Base-by-base conservation (phyloP, 2,329 filamentous ascomycete genomes). In the Colletotrichum karsti region DNA sequence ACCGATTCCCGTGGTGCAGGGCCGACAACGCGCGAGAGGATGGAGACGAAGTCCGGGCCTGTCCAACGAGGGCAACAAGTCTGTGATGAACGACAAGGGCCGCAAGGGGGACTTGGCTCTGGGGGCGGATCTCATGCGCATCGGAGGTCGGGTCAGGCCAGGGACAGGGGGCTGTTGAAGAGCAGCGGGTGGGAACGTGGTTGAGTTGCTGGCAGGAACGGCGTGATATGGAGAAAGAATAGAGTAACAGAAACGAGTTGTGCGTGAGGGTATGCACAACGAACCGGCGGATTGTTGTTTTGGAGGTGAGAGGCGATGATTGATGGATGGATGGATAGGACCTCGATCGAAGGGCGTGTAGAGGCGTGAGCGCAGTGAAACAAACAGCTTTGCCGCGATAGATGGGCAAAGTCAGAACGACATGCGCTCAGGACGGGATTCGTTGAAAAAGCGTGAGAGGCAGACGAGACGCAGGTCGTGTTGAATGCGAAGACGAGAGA, bases 91-190 rank as follows among this genome's bases (percentile, higher is more conserved):
- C 3, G 64, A 54, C 64, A 42, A 58, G 53, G 60, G 64, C 53
- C 44, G 60, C 46, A 67, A 54, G 60, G 53, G 53, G 51, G 46
- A 64, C 64, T 67, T 58, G 60, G 64, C 60, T 67, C 64, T 67
- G 64, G 64, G 60, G 60, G 60, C 60, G 64, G 64, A 64, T 64
- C 64, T 64, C 53, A 58, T 63, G 64, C 60, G 63, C 63, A 63
- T 66, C 57, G 63, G 58, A 66, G 57, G 59, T 63, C 59, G 59
- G 63, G 60, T 53, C 64, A 64, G 60, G 53, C 60, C 37, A 67
- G 64, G 56, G 53, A 64, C 53, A 67, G 60, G 64, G 33, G 60
- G 59, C 42, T 44, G 53, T 58, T 33, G 44, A 64, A 48, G 42
- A 67, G 59, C 24, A 22, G 35, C 60, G 60, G 53, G 53, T 64